A percentile compares a stretch with the other conserved stretches of the same genome.
Conservation (phyloP, 768 basidiomycete genomes). For the Cystofilobasidium bisporidii region DNA sequence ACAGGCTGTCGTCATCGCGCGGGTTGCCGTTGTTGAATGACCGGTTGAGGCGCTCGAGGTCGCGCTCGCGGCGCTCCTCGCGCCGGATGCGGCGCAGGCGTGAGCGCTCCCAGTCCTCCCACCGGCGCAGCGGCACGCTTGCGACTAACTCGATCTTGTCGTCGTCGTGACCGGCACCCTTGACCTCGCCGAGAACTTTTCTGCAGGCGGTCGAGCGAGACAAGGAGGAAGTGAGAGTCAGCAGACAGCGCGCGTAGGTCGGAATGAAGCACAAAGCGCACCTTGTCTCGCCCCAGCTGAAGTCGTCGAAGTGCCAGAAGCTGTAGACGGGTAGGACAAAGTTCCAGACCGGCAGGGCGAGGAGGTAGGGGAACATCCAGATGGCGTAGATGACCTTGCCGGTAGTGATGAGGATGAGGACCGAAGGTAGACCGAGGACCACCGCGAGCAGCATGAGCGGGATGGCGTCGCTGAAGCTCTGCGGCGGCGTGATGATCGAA, state of each 20-base stretch:
- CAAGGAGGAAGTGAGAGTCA: background rate
- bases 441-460: constrained; percentile 79
- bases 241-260: background rate
- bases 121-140: constrained; percentile 82
- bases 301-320: constrained; percentile 99
- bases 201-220: constrained; percentile 43
- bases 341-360: constrained; percentile 93
- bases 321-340: constrained; percentile 67
- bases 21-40: constrained; percentile 47
- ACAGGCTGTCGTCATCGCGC: constrained; percentile 35
- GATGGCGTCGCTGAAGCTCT: constrained; percentile 81
- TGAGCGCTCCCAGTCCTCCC: constrained; percentile 99
- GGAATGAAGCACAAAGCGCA: constrained; percentile 40
- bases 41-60: constrained; percentile 60
- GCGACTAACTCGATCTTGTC: constrained; percentile 46
- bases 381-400: constrained; percentile 89
- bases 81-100: constrained; percentile 80
- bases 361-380: constrained; percentile 94
- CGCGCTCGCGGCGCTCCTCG: constrained; percentile 48
- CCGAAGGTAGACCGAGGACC: constrained; percentile 83
- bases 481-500: constrained; percentile 70
- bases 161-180: constrained; percentile 65
- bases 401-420: constrained; percentile 88
- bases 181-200: constrained; percentile 86
- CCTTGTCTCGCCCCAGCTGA: constrained; percentile 99